Conservation (phyloP, 2,329 filamentous ascomycete genomes). For the Coniochaeta ligniaria region DNA sequence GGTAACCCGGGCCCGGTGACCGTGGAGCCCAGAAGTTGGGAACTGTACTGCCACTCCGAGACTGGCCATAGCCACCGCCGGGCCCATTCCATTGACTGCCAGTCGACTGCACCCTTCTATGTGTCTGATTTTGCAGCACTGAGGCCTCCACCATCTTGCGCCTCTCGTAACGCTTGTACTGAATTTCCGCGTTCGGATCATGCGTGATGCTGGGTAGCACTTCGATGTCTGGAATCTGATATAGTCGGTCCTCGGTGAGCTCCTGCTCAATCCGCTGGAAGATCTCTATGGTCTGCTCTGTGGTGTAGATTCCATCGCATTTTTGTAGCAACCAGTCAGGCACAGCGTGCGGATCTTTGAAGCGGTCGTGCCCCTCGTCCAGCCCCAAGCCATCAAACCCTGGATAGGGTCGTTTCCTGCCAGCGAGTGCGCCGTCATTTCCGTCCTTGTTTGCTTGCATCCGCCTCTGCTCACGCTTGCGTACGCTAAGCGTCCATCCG, state of each 20-base stretch:
- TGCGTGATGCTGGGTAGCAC: not conserved
- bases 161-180: not conserved
- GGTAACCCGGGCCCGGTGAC: not conserved
- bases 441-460: not conserved
- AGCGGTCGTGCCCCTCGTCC: not conserved
- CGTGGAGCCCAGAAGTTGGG: not conserved
- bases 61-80: not conserved
- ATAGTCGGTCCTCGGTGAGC: not conserved
- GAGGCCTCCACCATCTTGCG: not conserved
- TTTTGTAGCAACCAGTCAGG: not conserved
- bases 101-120: not conserved
- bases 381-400: constrained; percentile 14
- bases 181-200: not conserved
- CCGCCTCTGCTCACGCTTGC: constrained; percentile 58
- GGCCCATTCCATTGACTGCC: not conserved
- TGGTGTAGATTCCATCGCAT: not conserved
- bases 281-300: not conserved
- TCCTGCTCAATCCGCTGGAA: not conserved
- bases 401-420: constrained; percentile 22
- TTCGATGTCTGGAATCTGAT: not conserved
- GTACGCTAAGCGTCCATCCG: constrained; percentile 54
- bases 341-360: not conserved
- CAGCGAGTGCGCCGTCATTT: not conserved
- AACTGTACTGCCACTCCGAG: not conserved
- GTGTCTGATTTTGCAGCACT: not conserved